Conservation (phyloP, 257 asterid genomes). For the Solanum arcanum region DNA sequence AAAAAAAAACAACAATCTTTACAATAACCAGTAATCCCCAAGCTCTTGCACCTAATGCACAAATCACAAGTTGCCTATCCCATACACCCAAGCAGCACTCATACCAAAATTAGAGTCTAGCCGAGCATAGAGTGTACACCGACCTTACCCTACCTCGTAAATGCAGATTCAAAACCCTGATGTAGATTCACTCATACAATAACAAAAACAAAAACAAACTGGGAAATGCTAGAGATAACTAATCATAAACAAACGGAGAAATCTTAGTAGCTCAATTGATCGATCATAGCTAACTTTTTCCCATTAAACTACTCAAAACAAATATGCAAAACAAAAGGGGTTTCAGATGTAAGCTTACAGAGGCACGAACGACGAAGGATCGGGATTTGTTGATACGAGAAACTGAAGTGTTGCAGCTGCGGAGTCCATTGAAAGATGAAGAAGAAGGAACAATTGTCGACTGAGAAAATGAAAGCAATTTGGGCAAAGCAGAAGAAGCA, state of each 20-base stretch:
- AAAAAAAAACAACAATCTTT: not conserved
- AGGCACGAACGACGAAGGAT: slow-evolving; percentile 41
- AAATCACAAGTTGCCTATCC: not conserved
- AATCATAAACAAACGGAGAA: not conserved
- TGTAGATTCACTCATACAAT: not conserved
- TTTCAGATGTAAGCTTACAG: slow-evolving; percentile 26
- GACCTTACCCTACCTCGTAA: not conserved
- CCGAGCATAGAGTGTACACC: rapidly evolving
- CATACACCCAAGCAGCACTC: not conserved
- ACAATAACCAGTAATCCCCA: not conserved
- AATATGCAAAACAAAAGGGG: not conserved
- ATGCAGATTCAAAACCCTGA: not conserved
- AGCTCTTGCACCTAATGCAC: not conserved
- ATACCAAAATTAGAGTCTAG: not conserved
- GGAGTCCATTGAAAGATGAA: slow-evolving; percentile 42
- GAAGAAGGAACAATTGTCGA: slow-evolving; percentile 14
- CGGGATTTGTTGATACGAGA: slow-evolving; percentile 16
- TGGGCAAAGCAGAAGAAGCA: slow-evolving; percentile 13
- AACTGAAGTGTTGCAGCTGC: slow-evolving; percentile 16
- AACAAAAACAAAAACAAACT: not conserved
- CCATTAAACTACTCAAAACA: not conserved
- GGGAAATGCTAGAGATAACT: not conserved
- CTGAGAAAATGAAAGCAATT: not conserved
- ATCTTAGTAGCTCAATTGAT: not conserved
- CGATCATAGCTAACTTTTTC: not conserved